Evolutionary conservation across 1,284 basidiomycete genomes (phyloP), one percentile per base, ranked within the genome.

Genomic region (Pterulicium gracile): DNA sequence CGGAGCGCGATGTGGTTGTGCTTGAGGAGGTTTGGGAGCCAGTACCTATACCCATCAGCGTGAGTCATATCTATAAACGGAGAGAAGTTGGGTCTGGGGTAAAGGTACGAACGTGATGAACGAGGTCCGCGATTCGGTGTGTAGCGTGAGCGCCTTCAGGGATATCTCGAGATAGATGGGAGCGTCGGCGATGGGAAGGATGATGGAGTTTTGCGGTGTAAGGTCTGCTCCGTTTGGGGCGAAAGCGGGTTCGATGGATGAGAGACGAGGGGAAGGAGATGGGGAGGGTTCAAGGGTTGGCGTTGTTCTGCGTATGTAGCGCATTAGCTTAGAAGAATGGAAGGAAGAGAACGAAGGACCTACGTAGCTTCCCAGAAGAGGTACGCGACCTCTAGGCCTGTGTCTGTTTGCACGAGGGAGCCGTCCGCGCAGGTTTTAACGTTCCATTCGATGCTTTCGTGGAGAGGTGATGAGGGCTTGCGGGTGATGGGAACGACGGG

Each of bases 91-190:
- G 40, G 20, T 47, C 13, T 44, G 48, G n/a, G 42, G n/a, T n/a
- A n/a, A n/a, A n/a, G n/a, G n/a, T n/a, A 62, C 64, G 20, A 43
- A 62, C 53, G 61, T 67, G 49, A 72, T 65, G 52, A 72, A 72
- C 3, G 65, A 67, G 10, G 63, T 68, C 43, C 67, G 58, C 2
- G 68, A 69, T 49, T 69, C 63, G 1, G 57, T 60, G 47, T 71
- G 63, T 1, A 72, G 60, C 0, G 61, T 58, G 1, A 73, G 61
- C 0, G 52, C 49, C 3, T 47, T 45, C 4, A 71, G 58, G 0
- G 55, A 54, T 3, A 48, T 51, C 47, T 72, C 61, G 20, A 73
- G 59, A 52, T 70, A 69, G 0, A 43, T 50, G 5, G 61, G 57
- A 1, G 67, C 50, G 4, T 54, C 45, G 4, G 43, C 24, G n/a